These are phyloP conservation scores for Fusarium haematococcum DNA, from an alignment of 2,329 filamentous ascomycete species.

Conservation along the genomic window DNA sequence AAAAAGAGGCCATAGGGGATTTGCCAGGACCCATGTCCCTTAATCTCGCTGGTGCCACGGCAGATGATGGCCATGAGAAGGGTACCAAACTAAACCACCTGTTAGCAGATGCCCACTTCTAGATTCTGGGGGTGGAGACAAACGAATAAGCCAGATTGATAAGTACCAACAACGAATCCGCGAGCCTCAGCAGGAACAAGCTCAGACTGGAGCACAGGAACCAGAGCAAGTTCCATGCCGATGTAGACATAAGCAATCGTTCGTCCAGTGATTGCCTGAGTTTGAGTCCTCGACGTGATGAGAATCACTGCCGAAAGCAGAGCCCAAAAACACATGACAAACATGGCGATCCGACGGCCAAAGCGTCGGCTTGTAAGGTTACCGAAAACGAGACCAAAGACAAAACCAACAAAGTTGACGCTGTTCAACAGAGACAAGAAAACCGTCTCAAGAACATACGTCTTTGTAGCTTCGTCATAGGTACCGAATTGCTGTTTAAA, in stretches of 20 bases:
- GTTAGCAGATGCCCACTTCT: background rate
- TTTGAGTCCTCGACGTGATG: slow-evolving; percentile 39
- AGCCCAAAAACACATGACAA: slow-evolving; percentile 51
- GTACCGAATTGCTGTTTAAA: slow-evolving; percentile 49
- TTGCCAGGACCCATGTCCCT: slow-evolving; percentile 46
- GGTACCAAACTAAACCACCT: background rate
- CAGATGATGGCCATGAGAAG: slow-evolving; percentile 39
- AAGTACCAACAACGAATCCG: slow-evolving; percentile 45
- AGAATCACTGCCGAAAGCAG: slow-evolving; percentile 47
- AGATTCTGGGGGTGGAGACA: background rate
- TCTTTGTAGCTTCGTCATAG: slow-evolving; percentile 27
- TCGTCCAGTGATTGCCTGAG: background rate
- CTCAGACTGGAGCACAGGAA: slow-evolving; percentile 51
- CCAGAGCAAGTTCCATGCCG: slow-evolving; percentile 54
- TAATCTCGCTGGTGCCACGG: slow-evolving; percentile 45
- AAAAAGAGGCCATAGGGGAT: slow-evolving; percentile 48
- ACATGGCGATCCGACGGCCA: slow-evolving; percentile 51
- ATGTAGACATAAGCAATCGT: slow-evolving; percentile 49
- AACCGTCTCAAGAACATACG: slow-evolving; percentile 40
- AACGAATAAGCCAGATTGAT: background rate
- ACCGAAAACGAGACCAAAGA: slow-evolving; percentile 42
- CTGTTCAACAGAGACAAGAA: slow-evolving; percentile 50
- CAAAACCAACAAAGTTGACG: slow-evolving; percentile 46
- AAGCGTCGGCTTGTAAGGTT: slow-evolving; percentile 46
- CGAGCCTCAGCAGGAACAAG: slow-evolving; percentile 46